Base-by-base conservation (phyloP, 1,284 basidiomycete genomes). In the Cryptococcus sp. region DNA sequence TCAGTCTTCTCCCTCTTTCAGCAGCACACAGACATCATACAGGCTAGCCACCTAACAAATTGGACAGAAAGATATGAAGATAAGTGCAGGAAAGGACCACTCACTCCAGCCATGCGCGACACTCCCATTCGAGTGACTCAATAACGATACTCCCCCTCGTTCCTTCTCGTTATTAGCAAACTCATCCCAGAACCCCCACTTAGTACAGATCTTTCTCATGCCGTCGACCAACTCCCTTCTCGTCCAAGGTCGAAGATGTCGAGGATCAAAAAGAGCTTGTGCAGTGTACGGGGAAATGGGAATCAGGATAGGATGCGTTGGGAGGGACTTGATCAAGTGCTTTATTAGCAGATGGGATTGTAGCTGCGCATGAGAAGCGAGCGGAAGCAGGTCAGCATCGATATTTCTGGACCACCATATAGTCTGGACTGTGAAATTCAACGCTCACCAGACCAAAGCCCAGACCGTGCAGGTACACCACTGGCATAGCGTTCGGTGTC, bases 391-490 rank as follows among this genome's bases (percentile, higher is more conserved):
- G 39, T 17, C 38, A 20, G n/a, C 26, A 29, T 29, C 10, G 26
- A 5, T 29, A 10, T 29, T 10, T 5, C 10, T 29, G 26, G 4
- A 5, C 10, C 26, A 4, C 10, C 10, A 4, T 29, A 29, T 29
- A 10, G 4, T 29, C 10, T 29, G 26, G 40, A 43, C 20, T 43
- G 20, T 26, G 20, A 20, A n/a, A n/a, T n/a, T 20, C 17, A 11
- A 5, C 13, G 47, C 62, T 55, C 45, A 63, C 76, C 13, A 91
- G 72, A 1, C 91, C 91, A 44, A 93, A 82, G 13, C 93, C 92
- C 0, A 96, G 83, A 2, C 93, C 93, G 68, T 95, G 92, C 46
- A 93, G 75, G 72, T 93, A 91, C 11, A 95, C 82, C 41, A 94
- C 79, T 0, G 93, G 93, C 52, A 85, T 83, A 41, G 82, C 82